A percentile compares a stretch with the other conserved stretches of the same genome.
phyloP scores from a whole-genome alignment of 495 filamentous ascomycete species.

The Talaromyces stipitatus region DNA sequence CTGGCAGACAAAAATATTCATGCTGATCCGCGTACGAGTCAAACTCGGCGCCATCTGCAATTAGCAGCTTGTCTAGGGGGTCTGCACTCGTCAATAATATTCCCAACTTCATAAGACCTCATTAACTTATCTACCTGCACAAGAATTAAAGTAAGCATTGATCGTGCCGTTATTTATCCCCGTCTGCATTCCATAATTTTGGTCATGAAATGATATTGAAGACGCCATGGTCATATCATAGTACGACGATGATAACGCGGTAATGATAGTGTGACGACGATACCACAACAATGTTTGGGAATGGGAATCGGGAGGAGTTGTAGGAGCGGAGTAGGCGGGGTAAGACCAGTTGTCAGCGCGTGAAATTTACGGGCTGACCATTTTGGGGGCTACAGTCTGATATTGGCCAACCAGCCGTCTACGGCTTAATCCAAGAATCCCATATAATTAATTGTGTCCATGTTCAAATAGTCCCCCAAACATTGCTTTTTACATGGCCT shows the following conservation, averaged over 20 bases:
- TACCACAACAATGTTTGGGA: too few species aligned
- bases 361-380: too few species aligned
- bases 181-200: not conserved
- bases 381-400: too few species aligned
- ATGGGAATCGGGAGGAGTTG: not conserved
- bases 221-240: constrained; percentile 1
- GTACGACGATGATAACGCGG: not conserved
- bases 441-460: too few species aligned
- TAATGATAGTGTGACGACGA: not conserved
- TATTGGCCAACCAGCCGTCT: too few species aligned
- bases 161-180: not conserved
- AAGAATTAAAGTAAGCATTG: not conserved
- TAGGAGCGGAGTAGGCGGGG: not conserved
- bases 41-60: constrained; percentile 4
- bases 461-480: too few species aligned
- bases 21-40: constrained; percentile 11
- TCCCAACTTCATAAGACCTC: not conserved
- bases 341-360: not conserved
- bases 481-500: too few species aligned
- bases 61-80: not conserved
- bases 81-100: constrained; percentile 1
- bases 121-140: constrained; percentile 1
- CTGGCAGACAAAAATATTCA: constrained; percentile 11
- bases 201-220: not conserved
- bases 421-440: too few species aligned